Evolutionary conservation across 1,284 basidiomycete genomes (phyloP).

Genomic region (Sporisorium exsertum): DNA sequence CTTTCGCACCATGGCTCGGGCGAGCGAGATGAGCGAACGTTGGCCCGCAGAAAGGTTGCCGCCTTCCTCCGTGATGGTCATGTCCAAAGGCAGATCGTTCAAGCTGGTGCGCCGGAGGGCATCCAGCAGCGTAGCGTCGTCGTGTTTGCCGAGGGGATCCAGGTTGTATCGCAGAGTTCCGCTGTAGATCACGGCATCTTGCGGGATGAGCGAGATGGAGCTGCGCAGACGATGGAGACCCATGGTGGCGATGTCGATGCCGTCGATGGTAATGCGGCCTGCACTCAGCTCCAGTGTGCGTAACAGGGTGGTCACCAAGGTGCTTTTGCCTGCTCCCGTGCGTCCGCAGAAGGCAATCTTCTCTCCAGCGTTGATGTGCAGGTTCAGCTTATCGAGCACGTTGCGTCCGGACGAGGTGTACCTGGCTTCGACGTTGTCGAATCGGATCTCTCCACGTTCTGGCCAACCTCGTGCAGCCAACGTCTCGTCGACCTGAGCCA

Average conservation of each 20-base stretch:
- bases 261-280: constrained; percentile 49
- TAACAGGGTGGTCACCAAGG: constrained; percentile 39
- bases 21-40: constrained; percentile 83
- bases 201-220: constrained; percentile 81
- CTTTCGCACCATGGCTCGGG: constrained; percentile 75
- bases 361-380: constrained; percentile 61
- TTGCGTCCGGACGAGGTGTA: constrained; percentile 71
- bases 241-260: constrained; percentile 73
- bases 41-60: constrained; percentile 76
- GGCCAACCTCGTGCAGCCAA: constrained; percentile 61
- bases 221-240: constrained; percentile 73
- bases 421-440: constrained; percentile 75
- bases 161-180: constrained; percentile 77
- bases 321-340: constrained; percentile 56
- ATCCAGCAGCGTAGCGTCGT: constrained; percentile 57
- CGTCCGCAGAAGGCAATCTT: constrained; percentile 62
- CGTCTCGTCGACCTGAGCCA: constrained; percentile 69
- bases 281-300: constrained; percentile 71
- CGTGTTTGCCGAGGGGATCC: constrained; percentile 80
- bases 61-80: constrained; percentile 85
- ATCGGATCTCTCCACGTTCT: constrained; percentile 45
- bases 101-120: constrained; percentile 64
- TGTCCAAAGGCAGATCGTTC: constrained; percentile 72
- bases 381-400: constrained; percentile 75
- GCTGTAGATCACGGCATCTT: constrained; percentile 81